A percentile compares a stretch with the other conserved stretches of the same genome.
Conservation (phyloP, 176 grass and related monocot genomes). For the Pontederia crassipes region DNA sequence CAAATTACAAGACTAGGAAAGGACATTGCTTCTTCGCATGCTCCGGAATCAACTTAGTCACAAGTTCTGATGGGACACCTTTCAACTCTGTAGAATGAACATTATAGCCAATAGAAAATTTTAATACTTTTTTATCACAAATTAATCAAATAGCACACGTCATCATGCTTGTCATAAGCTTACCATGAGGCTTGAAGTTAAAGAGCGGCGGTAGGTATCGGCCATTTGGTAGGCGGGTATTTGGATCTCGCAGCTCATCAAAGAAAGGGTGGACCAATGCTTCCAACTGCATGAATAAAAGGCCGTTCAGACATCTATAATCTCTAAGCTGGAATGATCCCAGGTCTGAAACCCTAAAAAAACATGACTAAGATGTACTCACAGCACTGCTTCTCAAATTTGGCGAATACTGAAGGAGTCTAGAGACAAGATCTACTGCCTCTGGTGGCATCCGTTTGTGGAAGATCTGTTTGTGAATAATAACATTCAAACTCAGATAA, state of each 20-base stretch:
- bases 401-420: constrained; percentile 76
- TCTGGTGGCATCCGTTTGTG: constrained; percentile 56
- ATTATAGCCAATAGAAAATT: no score
- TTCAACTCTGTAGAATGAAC: no score
- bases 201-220: constrained; percentile 60
- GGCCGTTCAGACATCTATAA: neutral
- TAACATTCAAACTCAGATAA: neutral
- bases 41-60: no score
- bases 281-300: constrained; percentile 33
- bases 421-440: constrained; percentile 59
- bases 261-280: constrained; percentile 56
- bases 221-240: constrained; percentile 46
- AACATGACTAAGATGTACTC: constrained; percentile 5
- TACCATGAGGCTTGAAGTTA: constrained; percentile 65
- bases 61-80: no score
- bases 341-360: neutral
- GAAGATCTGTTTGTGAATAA: constrained; percentile 27
- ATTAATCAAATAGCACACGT: no score
- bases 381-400: constrained; percentile 57
- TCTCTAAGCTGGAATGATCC: neutral
- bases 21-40: no score
- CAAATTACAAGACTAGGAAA: no score
- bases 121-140: no score
- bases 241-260: constrained; percentile 51
- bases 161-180: neutral